These are phyloP conservation scores for Sordariomycetes sp. DNA, from an alignment of 2,329 filamentous ascomycete species.

Conservation along the genomic window DNA sequence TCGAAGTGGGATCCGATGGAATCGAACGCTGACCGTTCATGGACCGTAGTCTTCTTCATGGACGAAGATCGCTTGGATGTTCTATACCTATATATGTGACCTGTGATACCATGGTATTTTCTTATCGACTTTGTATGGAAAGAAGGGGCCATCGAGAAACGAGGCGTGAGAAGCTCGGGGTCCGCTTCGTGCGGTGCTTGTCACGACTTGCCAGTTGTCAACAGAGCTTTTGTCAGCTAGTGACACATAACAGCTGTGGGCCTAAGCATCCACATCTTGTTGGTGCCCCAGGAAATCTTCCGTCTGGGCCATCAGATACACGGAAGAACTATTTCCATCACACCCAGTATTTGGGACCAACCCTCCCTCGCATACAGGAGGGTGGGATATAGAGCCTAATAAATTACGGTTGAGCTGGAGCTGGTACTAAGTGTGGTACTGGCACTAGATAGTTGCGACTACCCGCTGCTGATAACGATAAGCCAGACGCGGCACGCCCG, in stretches of 20 bases:
- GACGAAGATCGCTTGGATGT: not conserved
- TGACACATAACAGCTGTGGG: not conserved
- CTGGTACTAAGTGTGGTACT: not conserved
- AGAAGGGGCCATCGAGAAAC: not conserved
- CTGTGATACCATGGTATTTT: not conserved
- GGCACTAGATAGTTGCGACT: not conserved
- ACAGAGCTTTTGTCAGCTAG: too few relatives aligned
- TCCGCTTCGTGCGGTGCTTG: too few relatives aligned
- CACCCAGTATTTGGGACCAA: not conserved
- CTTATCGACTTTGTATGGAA: not conserved
- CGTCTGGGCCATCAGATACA: not conserved
- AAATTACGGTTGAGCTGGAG: not conserved
- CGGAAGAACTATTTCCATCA: not conserved
- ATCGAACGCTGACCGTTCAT: not conserved
- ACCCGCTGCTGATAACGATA: constrained; percentile 15
- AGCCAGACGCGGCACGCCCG: constrained; percentile 12
- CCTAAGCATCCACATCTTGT: not conserved
- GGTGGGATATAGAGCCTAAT: not conserved
- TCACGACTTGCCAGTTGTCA: too few relatives aligned
- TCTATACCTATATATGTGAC: not conserved
- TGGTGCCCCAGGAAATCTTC: not conserved
- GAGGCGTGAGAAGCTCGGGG: not conserved
- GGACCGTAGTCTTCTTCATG: not conserved
- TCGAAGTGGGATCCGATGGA: not conserved
- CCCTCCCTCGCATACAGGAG: not conserved